Base-by-base conservation (phyloP, 768 basidiomycete genomes). In the Phylloporus rhodoxanthus region DNA sequence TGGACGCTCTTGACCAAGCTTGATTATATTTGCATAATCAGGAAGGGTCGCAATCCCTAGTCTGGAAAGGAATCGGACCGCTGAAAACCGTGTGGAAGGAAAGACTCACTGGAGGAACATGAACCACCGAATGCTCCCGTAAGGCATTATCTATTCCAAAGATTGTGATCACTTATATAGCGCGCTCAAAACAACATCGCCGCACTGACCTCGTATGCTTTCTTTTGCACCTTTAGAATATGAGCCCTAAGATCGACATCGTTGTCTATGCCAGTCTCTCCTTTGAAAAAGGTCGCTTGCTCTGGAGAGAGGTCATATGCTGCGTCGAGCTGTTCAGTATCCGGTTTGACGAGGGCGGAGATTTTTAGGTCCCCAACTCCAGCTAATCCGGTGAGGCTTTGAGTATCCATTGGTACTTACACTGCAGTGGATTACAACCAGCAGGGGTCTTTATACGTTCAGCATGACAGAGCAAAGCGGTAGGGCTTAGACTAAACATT, bases 1-100 rank as follows among this genome's bases (percentile, higher is more conserved):
- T 4, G 55, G 33, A 25, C 69, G 69, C 21, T 70, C 68, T 43
- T 52, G 62, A 7, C 69, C 73, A 10, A 77, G 61, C 34, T 62
- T 59, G 8, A 76, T 60, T 8, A 73, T 54, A 3, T 33, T 32
- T 9, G 57, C 17, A 40, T 67, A 72, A 14, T 48, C 47, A 4
- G 56, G 59, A 8, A 36, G 47, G 4, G 39, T 32, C 17, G 50
- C 19, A 2, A 62, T 55, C 8, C 58, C 47, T 5, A 39, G 34
- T 28, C 62, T 64, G 29, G 33, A 30, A 7, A 4, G 0, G 36
- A 3, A 25, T 51, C 13, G 47, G 11, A 3, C 45, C 25, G 3
- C 17, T 15, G 4, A 32, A 37, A 3, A 29, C 5, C 4, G 6
- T 10, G 23, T 11, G 8, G 7, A 23, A 34, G 5, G 17, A 36